Percentiles rank a stretch among this genome's conserved stretches.
Conservation (phyloP, 2,329 filamentous ascomycete species). For the Fusarium nurragi region DNA sequence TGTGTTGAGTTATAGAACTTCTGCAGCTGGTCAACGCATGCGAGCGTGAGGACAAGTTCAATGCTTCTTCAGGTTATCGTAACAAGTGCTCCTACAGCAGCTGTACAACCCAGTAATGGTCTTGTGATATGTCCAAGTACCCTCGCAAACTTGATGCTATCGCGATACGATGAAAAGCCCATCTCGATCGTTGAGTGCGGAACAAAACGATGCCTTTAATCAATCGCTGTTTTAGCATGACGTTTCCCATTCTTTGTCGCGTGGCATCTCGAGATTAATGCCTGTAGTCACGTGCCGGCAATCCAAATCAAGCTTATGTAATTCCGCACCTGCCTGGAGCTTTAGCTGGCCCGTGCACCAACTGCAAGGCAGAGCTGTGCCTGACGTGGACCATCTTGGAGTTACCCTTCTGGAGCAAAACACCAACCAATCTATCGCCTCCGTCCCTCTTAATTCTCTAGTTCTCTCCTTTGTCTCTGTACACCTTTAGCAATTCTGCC, state of each 20-base stretch:
- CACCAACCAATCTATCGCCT: slow-evolving; percentile 39
- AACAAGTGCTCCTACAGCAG: not conserved
- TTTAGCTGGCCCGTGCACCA: slow-evolving; percentile 42
- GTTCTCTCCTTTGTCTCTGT: slow-evolving; percentile 15
- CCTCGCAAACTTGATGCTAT: not conserved
- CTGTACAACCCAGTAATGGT: too few relatives aligned
- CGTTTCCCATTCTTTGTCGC: not conserved
- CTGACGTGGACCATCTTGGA: slow-evolving; percentile 57
- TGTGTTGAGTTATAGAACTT: not conserved
- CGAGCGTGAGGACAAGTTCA: not conserved
- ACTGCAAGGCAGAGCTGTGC: slow-evolving; percentile 53
- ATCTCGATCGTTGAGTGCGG: too few relatives aligned
- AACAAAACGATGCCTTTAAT: too few relatives aligned
- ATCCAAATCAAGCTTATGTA: slow-evolving; percentile 25
- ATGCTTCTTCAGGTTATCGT: too few relatives aligned
- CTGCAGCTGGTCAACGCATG: not conserved
- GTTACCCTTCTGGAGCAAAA: slow-evolving; percentile 45
- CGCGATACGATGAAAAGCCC: not conserved
- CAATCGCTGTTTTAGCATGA: not conserved
- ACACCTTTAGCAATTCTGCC: slow-evolving; percentile 8
- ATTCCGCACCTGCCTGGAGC: slow-evolving; percentile 38
- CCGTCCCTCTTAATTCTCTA: slow-evolving; percentile 25
- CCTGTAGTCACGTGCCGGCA: slow-evolving; percentile 15
- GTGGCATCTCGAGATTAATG: not conserved
- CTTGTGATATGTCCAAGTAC: not conserved